Evolutionary conservation across 495 filamentous ascomycete genomes (phyloP).

Genomic region (Rusavskia elegans): DNA sequence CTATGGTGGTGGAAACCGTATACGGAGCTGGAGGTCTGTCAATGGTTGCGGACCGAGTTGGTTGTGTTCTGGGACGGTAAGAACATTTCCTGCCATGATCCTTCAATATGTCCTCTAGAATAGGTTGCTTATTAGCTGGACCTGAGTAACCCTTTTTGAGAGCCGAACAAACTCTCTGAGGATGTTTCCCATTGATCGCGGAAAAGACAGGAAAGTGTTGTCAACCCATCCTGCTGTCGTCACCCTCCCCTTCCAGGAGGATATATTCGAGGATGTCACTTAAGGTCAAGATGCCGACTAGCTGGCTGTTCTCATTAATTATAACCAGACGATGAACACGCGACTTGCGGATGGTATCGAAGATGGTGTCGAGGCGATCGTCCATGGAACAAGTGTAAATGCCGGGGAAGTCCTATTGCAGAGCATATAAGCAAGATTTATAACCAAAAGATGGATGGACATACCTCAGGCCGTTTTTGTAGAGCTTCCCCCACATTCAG

Average conservation of each 20-base stretch:
- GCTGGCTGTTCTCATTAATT: slow-evolving; percentile 69
- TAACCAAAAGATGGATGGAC: neutral
- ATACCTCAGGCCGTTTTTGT: slow-evolving; percentile 63
- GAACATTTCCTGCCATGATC: too few species aligned
- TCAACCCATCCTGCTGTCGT: slow-evolving; percentile 21
- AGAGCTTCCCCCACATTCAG: slow-evolving; percentile 82
- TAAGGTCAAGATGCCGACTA: slow-evolving; percentile 81
- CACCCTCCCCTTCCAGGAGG: slow-evolving; percentile 68
- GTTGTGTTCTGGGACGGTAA: too few species aligned
- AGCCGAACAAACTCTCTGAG: too few species aligned
- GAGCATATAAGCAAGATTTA: neutral
- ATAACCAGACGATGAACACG: slow-evolving; percentile 86
- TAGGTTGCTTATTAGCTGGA: too few species aligned
- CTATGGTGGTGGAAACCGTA: too few species aligned
- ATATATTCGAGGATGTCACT: slow-evolving; percentile 96
- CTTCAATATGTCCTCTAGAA: too few species aligned
- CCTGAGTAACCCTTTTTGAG: too few species aligned
- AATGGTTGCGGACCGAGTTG: too few species aligned
- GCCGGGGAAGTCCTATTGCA: slow-evolving; percentile 72
- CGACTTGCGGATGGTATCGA: slow-evolving; percentile 89
- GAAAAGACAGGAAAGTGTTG: neutral
- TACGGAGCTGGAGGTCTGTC: too few species aligned
- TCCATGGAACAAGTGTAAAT: slow-evolving; percentile 92
- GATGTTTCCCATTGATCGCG: too few species aligned
- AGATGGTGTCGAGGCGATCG: slow-evolving; percentile 86